Evolutionary conservation across 2,329 filamentous ascomycete species (phyloP), one percentile per base, ranked within the genome.

Genomic region (Trichophyton simii): DNA sequence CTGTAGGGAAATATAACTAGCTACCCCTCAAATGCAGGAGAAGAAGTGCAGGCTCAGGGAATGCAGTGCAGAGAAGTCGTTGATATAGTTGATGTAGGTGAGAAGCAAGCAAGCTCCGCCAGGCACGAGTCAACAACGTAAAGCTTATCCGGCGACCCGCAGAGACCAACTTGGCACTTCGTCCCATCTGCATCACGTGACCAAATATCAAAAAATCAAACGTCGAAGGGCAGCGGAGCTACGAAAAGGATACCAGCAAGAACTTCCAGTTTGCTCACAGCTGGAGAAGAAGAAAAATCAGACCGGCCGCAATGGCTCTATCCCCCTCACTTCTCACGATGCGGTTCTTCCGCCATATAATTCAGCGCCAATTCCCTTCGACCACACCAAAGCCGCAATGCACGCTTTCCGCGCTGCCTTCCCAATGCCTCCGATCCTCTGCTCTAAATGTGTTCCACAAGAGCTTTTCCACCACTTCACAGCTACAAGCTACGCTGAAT

Each of bases 401-500:
- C 68, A 22, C 63, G 52, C 11, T 54, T 63, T 57, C 36, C 54
- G 15, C 48, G 44, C 25, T 67, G 62, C 65, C 63, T 66, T 64
- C 67, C 18, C 61, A 60, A 36, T 42, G 46, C 62, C 65, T 60
- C 64, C 64, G 60, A 62, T 61, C 60, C 65, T 67, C 62, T 72
- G 9, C 55, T 15, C 28, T 57, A 15, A 57, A 36, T 18, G 54
- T 8, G 28, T 58, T 34, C 55, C 55, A 42, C 58, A 77, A 78
- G 62, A 67, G 76, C 64, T 86, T 87, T 75, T 81, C 82, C n/a
- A 80, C 80, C 41, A 83, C 86, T 0, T 76, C 83, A 0, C 69
- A 77, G 34, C 78, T 76, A 61, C 76, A 77, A 66, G 83, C 87
- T 60, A 91, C 87, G 7, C 80, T 88, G 67, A 89, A 87, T 77